These are phyloP conservation scores for Ziziphus jujuba DNA, from an alignment of 306 rosid genomes.

Conservation along the genomic window DNA sequence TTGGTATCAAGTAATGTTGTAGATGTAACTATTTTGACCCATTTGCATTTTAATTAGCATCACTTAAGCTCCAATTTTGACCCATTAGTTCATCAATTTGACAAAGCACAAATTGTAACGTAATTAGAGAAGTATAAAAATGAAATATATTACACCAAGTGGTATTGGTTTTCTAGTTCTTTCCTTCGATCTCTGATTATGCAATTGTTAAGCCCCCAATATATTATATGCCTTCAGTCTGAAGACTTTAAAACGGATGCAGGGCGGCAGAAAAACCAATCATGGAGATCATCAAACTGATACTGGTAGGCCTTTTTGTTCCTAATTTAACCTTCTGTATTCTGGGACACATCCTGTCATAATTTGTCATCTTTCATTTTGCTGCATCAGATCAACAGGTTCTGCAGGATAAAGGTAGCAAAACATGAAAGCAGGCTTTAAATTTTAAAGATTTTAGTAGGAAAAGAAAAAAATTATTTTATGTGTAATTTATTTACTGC, in stretches of 20 bases:
- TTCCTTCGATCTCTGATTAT: too few species aligned
- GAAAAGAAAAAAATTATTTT: neutral
- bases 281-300: slow-evolving; percentile 28
- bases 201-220: neutral
- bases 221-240: slow-evolving; percentile 14
- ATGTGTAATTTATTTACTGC: slow-evolving; percentile 8
- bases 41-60: neutral
- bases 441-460: slow-evolving; percentile 4
- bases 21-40: too few species aligned
- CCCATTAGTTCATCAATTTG: neutral
- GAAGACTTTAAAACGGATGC: slow-evolving; percentile 24
- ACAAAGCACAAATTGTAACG: too few species aligned
- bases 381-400: slow-evolving; percentile 15
- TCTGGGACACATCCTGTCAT: slow-evolving; percentile 5
- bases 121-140: too few species aligned
- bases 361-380: slow-evolving; percentile 2
- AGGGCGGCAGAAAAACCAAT: slow-evolving; percentile 31
- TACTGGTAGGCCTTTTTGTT: slow-evolving; percentile 18
- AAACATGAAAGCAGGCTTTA: slow-evolving; percentile 8
- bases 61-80: neutral
- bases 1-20: too few species aligned
- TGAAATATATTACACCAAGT: too few species aligned
- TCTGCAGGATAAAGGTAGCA: slow-evolving; percentile 8
- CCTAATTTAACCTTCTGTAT: neutral
- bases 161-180: too few species aligned